Evolutionary conservation across 305 asterid genomes (phyloP), one percentile per base, ranked within the genome.

Genomic region (Fraxinus albicans): DNA sequence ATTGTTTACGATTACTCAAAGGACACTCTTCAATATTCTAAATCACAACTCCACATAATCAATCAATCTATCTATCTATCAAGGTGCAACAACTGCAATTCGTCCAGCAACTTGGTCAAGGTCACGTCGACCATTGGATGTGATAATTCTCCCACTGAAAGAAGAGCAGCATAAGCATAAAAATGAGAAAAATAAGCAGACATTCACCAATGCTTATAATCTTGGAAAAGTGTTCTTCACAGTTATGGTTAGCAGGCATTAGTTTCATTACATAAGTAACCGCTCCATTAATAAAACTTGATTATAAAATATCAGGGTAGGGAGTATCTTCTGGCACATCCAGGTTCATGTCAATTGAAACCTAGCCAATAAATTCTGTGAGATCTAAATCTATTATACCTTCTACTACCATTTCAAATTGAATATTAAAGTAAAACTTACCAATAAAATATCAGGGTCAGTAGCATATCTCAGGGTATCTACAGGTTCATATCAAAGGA

Each of bases 71-170:
- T 53, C 63, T 3, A 33, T 33, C 35, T 53, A 53, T 29, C 38
- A 72, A 25, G 40, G 36, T 23, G 47, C 21, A 35, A 35, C 77
- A 29, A 72, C 47, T 6, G 36, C 77, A 72, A 27, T 72, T 35
- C 77, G 38, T 17, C 77, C 47, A 72, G 77, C 77, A 72, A 72
- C 77, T 72, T 72, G 77, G 10, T 72, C 77, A 72, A 72, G 77
- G 77, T 72, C 77, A 8, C 77, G 8, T 29, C 36, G 77, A 10
- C 77, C 77, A 72, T 7, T 72, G 42, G 42, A 72, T 13, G 77
- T 15, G 34, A 72, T 72, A 13, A 15, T 29, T 72, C 77, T 72
- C 10, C 77, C 47, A 2, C 77, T 72, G 47, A 33, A 29, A 4
- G 2, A 33, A 29, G 33, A 9, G 50, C 15, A 1, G 27, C 27